Conservation (phyloP, 2,329 filamentous ascomycete species). For the Shiraia sp. region DNA sequence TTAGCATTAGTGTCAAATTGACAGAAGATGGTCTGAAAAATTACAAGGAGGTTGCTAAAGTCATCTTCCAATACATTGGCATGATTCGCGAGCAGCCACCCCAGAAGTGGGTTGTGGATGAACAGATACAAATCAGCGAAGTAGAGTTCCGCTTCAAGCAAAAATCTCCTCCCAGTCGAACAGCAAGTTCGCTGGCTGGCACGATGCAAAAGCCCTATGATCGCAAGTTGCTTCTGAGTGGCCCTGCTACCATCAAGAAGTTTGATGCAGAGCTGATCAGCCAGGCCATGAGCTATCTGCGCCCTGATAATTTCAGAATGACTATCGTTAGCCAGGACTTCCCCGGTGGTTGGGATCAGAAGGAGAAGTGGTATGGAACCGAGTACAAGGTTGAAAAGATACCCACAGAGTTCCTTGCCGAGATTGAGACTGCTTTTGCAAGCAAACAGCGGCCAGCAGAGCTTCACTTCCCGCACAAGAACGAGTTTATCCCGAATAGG, state of each 20-base stretch:
- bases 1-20: conserved; percentile 76
- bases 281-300: conserved; percentile 71
- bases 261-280: conserved; percentile 81
- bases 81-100: conserved; percentile 80
- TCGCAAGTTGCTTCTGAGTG: conserved; percentile 85
- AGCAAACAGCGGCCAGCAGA: conserved; percentile 66
- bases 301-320: conserved; percentile 88
- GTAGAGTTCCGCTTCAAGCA: conserved; percentile 95
- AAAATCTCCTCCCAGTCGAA: conserved; percentile 85
- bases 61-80: conserved; percentile 88
- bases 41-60: conserved; percentile 80
- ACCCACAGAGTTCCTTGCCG: conserved; percentile 71
- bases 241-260: conserved; percentile 72
- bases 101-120: conserved; percentile 91
- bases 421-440: conserved; percentile 67
- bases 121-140: conserved; percentile 86
- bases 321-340: conserved; percentile 80
- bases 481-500: conserved; percentile 93
- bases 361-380: conserved; percentile 97
- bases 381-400: conserved; percentile 87
- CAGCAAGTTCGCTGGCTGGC: conserved; percentile 81
- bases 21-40: conserved; percentile 84
- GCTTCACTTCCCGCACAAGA: conserved; percentile 86
- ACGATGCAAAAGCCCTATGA: conserved; percentile 92
- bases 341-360: conserved; percentile 82